phyloP scores from a whole-genome alignment of 2,329 filamentous ascomycete genomes.

The Pyricularia sp. region DNA sequence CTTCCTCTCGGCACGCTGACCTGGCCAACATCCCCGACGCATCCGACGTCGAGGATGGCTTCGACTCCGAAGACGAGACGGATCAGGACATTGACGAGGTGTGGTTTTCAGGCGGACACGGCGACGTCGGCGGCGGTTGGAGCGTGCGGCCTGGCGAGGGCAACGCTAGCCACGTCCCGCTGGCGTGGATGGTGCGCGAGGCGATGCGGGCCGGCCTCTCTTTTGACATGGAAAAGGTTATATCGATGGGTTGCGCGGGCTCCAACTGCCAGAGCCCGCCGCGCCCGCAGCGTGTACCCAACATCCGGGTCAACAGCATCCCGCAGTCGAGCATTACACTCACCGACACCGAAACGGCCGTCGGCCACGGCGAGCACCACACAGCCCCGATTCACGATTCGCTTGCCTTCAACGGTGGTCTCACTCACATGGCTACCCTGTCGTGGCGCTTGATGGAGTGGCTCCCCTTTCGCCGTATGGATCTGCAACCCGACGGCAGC shows the following conservation, averaged over 20 bases:
- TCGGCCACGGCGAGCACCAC: conserved; percentile 19
- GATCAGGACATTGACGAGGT: conserved; percentile 71
- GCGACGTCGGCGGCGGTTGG: conserved; percentile 73
- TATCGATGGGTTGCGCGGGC: conserved; percentile 51
- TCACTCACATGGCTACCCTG: conserved; percentile 44
- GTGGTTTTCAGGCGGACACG: conserved; percentile 73
- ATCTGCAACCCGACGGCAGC: conserved; percentile 59
- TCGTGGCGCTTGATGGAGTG: conserved; percentile 76
- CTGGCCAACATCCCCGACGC: conserved; percentile 9
- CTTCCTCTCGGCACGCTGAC: conserved; percentile 11
- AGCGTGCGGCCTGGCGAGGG: conserved; percentile 45
- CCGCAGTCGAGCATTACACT: conserved; percentile 12
- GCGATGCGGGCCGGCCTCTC: conserved; percentile 54
- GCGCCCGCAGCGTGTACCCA: conserved; percentile 16
- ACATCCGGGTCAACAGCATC: conserved; percentile 24
- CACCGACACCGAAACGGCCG: not conserved
- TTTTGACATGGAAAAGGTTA: conserved; percentile 61
- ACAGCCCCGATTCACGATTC: conserved; percentile 59
- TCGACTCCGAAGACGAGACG: conserved; percentile 34
- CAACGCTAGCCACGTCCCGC: conserved; percentile 49
- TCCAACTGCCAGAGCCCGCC: not conserved
- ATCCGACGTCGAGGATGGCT: conserved; percentile 22
- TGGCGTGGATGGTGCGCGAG: conserved; percentile 58
- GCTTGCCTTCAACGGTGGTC: conserved; percentile 52
- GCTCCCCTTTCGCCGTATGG: conserved; percentile 73